phyloP scores from a whole-genome alignment of 768 basidiomycete genomes.

The Suillus clintonianus region DNA sequence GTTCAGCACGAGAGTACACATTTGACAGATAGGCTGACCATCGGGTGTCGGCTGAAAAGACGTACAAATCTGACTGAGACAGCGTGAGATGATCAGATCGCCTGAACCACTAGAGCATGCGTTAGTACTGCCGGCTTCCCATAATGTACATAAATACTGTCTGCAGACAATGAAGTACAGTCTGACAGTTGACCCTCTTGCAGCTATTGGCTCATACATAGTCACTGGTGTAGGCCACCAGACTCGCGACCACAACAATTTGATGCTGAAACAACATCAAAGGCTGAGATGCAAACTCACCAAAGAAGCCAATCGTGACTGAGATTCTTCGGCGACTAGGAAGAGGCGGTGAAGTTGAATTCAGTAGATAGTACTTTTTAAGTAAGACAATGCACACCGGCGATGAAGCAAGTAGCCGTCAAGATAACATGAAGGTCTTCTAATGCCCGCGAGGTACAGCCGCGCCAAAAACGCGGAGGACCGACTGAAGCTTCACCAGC shows the following conservation, averaged over 20 bases:
- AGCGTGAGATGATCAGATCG: neutral
- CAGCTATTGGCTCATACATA: too few relatives aligned
- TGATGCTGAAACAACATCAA: neutral
- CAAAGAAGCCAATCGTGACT: neutral
- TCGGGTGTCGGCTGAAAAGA: neutral
- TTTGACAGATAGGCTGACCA: neutral
- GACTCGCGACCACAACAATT: neutral
- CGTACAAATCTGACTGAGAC: neutral
- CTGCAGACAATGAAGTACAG: too few relatives aligned
- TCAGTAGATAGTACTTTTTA: slow-evolving; percentile 17
- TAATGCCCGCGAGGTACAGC: slow-evolving; percentile 24
- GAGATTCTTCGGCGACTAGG: neutral
- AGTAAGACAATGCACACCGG: neutral
- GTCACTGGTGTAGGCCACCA: too few relatives aligned
- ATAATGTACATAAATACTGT: too few relatives aligned
- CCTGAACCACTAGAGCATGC: neutral
- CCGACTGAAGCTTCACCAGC: slow-evolving; percentile 80
- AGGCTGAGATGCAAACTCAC: neutral
- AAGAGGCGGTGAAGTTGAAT: slow-evolving; percentile 38
- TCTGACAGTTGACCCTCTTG: too few relatives aligned
- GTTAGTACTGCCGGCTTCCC: too few relatives aligned
- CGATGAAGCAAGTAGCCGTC: neutral
- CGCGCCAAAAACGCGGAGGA: slow-evolving; percentile 62
- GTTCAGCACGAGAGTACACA: neutral
- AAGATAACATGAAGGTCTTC: slow-evolving; percentile 1